Evolutionary conservation across 2,329 filamentous ascomycete genomes (phyloP), one percentile per base, ranked within the genome.

Genomic region (Colletotrichum orbiculare): DNA sequence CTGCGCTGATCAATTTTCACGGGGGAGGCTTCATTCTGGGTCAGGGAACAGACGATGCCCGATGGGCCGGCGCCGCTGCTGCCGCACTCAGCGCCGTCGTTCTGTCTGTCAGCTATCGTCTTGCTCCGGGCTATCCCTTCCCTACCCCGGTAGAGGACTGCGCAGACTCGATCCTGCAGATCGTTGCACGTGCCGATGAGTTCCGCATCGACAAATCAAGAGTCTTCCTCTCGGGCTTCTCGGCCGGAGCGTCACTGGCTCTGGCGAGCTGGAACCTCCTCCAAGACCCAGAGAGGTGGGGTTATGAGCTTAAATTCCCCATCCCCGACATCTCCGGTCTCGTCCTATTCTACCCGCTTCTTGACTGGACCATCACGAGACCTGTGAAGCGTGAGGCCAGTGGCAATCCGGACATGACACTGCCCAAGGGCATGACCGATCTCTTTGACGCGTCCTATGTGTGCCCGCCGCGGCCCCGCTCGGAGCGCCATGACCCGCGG

Each of bases 1-100:
- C 73, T 74, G 49, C 71, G 72, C 25, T 71, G 71, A 81, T 91
- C 69, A 89, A 90, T 73, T 89, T 89, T 70, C 89, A 91, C 71
- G 89, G 89, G 34, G 89, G 89, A 25, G 89, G 89, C 6, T 91
- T 89, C 76, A 86, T 88, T 7, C 76, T 90, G 38, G 89, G 89
- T 11, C 82, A 82, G 50, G 87, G 84, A 4, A 88, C 85, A 4
- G 86, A 91, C 72, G 89, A 91, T 71, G 84, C 86, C 12, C 81
- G 87, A 46, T 90, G 88, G 80, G 86, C 84, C 6, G 79, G 83
- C 4, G 78, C 82, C 41, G 83, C 89, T 4, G 76, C 85, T 43
- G 76, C 83, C 34, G 77, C 81, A 5, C 77, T 85, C 11, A 82
- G 86, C 56, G 87, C 85, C 35, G 79, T 91, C 25, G 83, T 90